Base-by-base conservation (phyloP, 805 yeast species). In the Ogataea degrootiae region DNA sequence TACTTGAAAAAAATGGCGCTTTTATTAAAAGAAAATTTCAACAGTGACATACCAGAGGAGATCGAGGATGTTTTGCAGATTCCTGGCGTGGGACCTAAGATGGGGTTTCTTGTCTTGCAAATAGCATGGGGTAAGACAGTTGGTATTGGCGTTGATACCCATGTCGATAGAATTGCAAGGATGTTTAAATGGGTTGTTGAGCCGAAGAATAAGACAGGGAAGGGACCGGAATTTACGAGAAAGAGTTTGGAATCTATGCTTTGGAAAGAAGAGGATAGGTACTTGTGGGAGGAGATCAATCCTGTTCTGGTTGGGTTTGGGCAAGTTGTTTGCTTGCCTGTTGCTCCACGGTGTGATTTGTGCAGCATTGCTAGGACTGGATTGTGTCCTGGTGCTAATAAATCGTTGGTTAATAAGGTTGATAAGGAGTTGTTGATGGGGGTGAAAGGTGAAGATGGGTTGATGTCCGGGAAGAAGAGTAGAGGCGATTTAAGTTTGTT, bases 131-230 rank as follows among this genome's bases (percentile, higher is more conserved):
- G 73, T 38, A 70, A 83, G 49, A 82, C 75, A 45, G 69, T 72
- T 14, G 97, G 97, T 0, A 87, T 91, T n/a, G 97, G 97, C 8
- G 97, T 91, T 11, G 98, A 91, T 62, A 91, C 88, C 3, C 98
- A 91, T 64, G 80, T 91, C 45, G 91, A 87, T 56, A 70, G 98
- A 45, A 69, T 90, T 49, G 81, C 90, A 0, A 81, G 79, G 48
- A 76, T 85, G 80, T 89, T 90, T 85, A 74, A 76, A 31, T 90
- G 97, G 97, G 85, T 81, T 2, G 40, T 53, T 43, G 69, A 74
- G 11, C 69, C 74, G 14, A 68, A 74, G 34, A 70, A 75, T 39
- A 31, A 39, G 4, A 36, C 33, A 4, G 45, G 35, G 0, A 84
- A 80, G 26, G 41, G 41, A 14, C 96, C 97, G 0, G 97, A 91